phyloP scores from a whole-genome alignment of 164 flowering plant species.

The Echeveria elegans region DNA sequence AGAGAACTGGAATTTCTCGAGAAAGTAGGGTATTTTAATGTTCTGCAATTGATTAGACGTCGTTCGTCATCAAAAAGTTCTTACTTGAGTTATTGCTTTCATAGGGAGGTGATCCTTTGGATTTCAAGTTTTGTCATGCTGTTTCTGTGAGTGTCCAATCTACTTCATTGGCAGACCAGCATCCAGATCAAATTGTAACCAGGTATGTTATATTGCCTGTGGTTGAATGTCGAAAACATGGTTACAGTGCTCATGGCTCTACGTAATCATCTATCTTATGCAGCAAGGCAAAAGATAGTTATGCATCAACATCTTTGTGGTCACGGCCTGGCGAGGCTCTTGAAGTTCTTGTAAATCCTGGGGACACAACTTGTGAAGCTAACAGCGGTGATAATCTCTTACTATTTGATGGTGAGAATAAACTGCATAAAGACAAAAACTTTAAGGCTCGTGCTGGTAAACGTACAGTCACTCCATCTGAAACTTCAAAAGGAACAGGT shows the following conservation, averaged over 20 bases:
- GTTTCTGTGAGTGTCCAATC: constrained; percentile 84
- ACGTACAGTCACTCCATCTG: constrained; percentile 37
- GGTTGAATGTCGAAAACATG: neutral
- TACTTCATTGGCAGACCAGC: constrained; percentile 77
- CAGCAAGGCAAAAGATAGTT: constrained; percentile 96
- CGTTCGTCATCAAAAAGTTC: neutral
- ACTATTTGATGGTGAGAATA: constrained; percentile 18
- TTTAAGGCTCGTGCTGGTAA: constrained; percentile 29
- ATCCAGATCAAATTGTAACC: constrained; percentile 39
- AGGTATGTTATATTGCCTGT: constrained; percentile 34
- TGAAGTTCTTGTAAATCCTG: constrained; percentile 79
- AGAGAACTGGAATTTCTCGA: constrained; percentile 96
- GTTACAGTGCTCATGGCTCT: neutral
- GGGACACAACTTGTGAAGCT: constrained; percentile 55
- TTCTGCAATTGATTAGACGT: neutral
- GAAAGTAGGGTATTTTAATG: constrained; percentile 47
- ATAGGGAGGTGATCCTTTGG: constrained; percentile 99
- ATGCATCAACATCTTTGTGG: constrained; percentile 49
- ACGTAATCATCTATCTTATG: constrained; percentile 7
- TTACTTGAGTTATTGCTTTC: constrained; percentile 4
- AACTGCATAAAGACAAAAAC: constrained; percentile 38
- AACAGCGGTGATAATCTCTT: constrained; percentile 83
- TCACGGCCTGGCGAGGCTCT: constrained; percentile 91
- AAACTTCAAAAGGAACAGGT: constrained; percentile 51
- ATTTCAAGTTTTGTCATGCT: constrained; percentile 62